These are phyloP conservation scores for Amylocystis lapponica DNA, from an alignment of 768 basidiomycete genomes.

Conservation along the genomic window DNA sequence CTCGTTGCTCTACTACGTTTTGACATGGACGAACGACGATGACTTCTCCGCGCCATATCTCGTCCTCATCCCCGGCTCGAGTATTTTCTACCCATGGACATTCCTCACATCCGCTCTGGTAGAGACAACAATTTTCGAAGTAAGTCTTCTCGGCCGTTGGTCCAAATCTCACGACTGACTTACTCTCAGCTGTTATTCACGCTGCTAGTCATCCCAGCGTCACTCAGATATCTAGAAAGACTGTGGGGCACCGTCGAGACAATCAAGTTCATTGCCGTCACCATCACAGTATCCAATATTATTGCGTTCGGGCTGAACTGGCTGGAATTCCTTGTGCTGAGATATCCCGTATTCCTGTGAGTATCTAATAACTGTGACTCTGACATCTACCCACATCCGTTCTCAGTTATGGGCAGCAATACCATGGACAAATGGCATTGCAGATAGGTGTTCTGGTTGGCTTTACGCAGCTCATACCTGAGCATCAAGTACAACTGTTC, in stretches of 20 bases:
- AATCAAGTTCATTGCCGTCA: conserved; percentile 77
- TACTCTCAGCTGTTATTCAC: conserved; percentile 64
- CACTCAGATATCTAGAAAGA: conserved; percentile 86
- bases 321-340: conserved; percentile 73
- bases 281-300: conserved; percentile 76
- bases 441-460: conserved; percentile 89
- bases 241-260: conserved; percentile 90
- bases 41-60: conserved; percentile 55
- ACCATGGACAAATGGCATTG: conserved; percentile 90
- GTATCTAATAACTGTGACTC: conserved; percentile 23
- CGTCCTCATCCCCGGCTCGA: conserved; percentile 74
- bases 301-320: conserved; percentile 87
- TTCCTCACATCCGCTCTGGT: conserved; percentile 85
- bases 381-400: conserved; percentile 10
- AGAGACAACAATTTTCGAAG: conserved; percentile 81
- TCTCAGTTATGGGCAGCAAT: conserved; percentile 76
- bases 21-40: conserved; percentile 46
- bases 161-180: conserved; percentile 2
- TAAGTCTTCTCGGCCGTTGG: conserved; percentile 31
- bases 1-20: conserved; percentile 59
- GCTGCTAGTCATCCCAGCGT: conserved; percentile 71
- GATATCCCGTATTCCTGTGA: conserved; percentile 74
- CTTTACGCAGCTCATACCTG: conserved; percentile 96
- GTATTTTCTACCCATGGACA: conserved; percentile 88
- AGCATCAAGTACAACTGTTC: conserved; percentile 93